These are phyloP conservation scores for Cercophora scortea DNA, from an alignment of 495 filamentous ascomycete genomes.

Conservation along the genomic window DNA sequence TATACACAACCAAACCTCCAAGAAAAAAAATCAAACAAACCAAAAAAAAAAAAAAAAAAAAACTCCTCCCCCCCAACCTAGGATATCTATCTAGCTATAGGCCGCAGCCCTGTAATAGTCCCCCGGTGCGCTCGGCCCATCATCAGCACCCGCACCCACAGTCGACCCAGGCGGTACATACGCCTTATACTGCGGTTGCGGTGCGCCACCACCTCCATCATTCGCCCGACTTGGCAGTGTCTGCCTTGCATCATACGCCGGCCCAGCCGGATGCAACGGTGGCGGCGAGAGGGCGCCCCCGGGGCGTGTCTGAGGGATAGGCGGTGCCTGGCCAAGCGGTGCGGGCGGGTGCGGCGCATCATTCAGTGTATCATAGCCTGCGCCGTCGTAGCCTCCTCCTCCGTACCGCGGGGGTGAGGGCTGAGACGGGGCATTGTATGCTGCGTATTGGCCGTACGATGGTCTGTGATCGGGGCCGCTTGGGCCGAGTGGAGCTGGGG, in stretches of 20 bases:
- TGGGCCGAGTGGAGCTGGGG: conserved; percentile 20
- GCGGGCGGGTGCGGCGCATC: conserved; percentile 43
- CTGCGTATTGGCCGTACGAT: neutral
- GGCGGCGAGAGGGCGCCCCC: conserved; percentile 35
- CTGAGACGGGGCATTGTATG: conserved; percentile 6
- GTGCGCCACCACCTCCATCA: neutral
- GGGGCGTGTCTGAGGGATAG: conserved; percentile 32
- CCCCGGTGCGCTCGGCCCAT: conserved; percentile 12
- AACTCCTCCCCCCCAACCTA: too few relatives aligned
- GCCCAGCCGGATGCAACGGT: conserved; percentile 28
- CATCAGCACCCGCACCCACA: neutral
- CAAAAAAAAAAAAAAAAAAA: too few relatives aligned
- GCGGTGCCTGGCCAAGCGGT: conserved; percentile 26
- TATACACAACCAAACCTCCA: too few relatives aligned
- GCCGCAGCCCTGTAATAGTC: conserved; percentile 20
- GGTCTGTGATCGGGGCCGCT: conserved; percentile 11
- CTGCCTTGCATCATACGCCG: conserved; percentile 33
- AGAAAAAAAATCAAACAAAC: too few relatives aligned
- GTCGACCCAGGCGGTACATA: conserved; percentile 21
- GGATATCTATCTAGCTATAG: neutral
- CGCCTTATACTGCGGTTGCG: conserved; percentile 25
- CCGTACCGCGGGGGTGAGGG: conserved; percentile 24
- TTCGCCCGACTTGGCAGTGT: conserved; percentile 29
- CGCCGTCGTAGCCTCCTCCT: conserved; percentile 38
- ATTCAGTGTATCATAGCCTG: conserved; percentile 9